Evolutionary conservation across 768 basidiomycete species (phyloP), one percentile per base, ranked within the genome.

Genomic region (Phlegmacium glaucopus): DNA sequence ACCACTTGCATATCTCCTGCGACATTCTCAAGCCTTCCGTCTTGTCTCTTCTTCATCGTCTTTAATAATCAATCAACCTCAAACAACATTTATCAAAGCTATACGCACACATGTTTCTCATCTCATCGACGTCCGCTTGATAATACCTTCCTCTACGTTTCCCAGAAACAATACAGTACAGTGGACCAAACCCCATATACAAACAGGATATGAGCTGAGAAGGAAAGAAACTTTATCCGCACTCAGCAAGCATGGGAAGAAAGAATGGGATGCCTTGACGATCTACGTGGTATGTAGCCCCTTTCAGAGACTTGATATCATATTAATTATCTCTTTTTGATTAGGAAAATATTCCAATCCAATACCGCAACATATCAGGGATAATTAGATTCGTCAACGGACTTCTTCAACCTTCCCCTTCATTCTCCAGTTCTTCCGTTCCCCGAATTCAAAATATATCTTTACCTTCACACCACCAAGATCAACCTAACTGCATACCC

Each of bases 281-380:
- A 53, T 85, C 9, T 93, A 92, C 56, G 61, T 90, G 54, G 90
- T 91, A 51, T 45, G 79, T 69, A 25, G n/a, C 13, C 36, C 12
- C 2, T 28, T 22, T 12, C 4, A 18, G 35, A 36, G n/a, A 10
- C 22, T 10, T 26, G 13, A 45, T 38, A 32, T 34, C 37, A 18
- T 15, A 16, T 38, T 41, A 42, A 42, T 38, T 25, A 32, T 27
- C 12, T 47, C 32, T 16, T 37, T 22, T 27, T 15, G 15, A 12
- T 13, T 46, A 92, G 90, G 90, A 93, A 66, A 82, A 81, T 49
- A 76, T 90, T 12, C 88, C 90, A 0, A 53, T 63, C 0, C 64
- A 72, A 27, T 71, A 76, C 55, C 78, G 83, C 39, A 77, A 68
- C 1, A 50, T 82, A 5, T 67, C 77, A n/a, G 69, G 69, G 1